Percentiles rank a stretch among this genome's conserved stretches.
These are phyloP conservation scores for Fusarium sacchari DNA, from an alignment of 2,329 filamentous ascomycete genomes.

Conservation along the genomic window DNA sequence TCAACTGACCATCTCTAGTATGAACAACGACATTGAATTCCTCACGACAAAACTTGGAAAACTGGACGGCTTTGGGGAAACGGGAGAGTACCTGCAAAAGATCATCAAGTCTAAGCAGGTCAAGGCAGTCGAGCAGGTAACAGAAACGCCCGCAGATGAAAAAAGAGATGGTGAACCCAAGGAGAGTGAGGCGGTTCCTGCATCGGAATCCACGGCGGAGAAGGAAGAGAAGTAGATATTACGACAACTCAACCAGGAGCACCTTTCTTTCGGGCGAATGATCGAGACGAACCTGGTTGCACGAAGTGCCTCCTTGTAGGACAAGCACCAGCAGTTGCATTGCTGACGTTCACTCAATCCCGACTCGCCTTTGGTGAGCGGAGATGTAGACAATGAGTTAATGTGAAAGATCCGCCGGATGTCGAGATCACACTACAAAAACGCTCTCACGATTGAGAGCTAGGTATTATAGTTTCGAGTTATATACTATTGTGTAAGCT, in stretches of 20 bases:
- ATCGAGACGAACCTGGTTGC: slow-evolving; percentile 10
- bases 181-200: slow-evolving; percentile 19
- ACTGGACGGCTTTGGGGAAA: slow-evolving; percentile 80
- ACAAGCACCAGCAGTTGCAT: not conserved
- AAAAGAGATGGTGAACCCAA: slow-evolving; percentile 24
- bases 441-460: slow-evolving; percentile 4
- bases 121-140: slow-evolving; percentile 27
- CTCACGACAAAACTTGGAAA: slow-evolving; percentile 77
- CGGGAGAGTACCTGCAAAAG: slow-evolving; percentile 74
- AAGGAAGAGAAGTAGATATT: slow-evolving; percentile 33
- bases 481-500: not conserved
- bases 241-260: not conserved
- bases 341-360: not conserved
- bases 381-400: not conserved
- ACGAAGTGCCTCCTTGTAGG: slow-evolving; percentile 9
- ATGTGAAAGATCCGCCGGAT: not conserved
- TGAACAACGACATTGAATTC: slow-evolving; percentile 79
- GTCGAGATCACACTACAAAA: not conserved
- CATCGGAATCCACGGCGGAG: slow-evolving; percentile 28
- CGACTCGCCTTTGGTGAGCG: not conserved
- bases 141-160: slow-evolving; percentile 19
- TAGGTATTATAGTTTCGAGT: not conserved
- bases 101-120: slow-evolving; percentile 70
- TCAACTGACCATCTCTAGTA: slow-evolving; percentile 58
- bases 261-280: slow-evolving; percentile 5